Evolutionary conservation across 2,329 filamentous ascomycete genomes (phyloP), one percentile per base, ranked within the genome.

Genomic region (Stagonosporopsis vannaccii): DNA sequence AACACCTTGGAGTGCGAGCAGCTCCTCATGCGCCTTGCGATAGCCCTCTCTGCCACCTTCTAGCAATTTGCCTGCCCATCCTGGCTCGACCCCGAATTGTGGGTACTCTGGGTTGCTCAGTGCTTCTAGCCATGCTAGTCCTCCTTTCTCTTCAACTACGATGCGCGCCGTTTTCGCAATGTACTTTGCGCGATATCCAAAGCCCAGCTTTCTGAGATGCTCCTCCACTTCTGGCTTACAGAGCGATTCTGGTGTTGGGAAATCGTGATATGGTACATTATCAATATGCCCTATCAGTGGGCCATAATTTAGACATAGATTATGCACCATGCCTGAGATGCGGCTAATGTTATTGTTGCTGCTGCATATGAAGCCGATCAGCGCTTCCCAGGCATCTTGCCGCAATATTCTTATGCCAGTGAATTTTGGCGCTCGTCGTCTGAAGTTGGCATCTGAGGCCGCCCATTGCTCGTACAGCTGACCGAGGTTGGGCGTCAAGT

Each of bases 321-420:
- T 98, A 66, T 96, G 88, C 20, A 94, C 92, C 95, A 99, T 99
- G 77, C 96, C 91, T 5, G 91, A 94, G 73, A 99, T 99, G 35
- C 95, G 87, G 2, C 88, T 85, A 58, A 99, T 99, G 73, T 99
- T 97, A 79, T 99, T 99, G 78, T 99, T 99, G 77, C 92, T 97
- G 77, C 93, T 97, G 82, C 95, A 99, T 62, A 99, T 99, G 77
- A 99, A 99, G 53, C 90, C 89, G 22, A 99, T 82, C 20, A 99
- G 81, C 0, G 95, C 88, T 76, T 99, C 95, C 95, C 96, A 99
- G 1, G 94, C 88, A 80, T 97, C 93, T 78, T 99, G 95, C 67
- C 89, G 91, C 40, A 99, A 80, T 63, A 99, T 97, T 20, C 95
- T 88, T 52, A 99, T 90, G 12, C 96, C 95, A 0, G 89, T 89